Conservation (phyloP, 1,284 basidiomycete species). For the Rhodotorula sp. region DNA sequence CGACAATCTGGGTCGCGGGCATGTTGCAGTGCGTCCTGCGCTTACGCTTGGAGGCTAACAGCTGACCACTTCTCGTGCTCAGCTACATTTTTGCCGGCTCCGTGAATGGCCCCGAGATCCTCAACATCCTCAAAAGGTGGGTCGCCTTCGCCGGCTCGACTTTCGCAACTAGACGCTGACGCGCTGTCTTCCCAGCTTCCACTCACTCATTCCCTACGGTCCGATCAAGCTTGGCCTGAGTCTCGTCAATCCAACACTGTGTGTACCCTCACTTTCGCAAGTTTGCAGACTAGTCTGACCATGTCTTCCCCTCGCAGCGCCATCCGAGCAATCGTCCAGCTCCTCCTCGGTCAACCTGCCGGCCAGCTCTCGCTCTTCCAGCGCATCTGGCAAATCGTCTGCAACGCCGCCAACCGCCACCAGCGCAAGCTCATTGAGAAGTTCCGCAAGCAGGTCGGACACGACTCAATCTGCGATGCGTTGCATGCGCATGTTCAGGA, state of each 20-base stretch:
- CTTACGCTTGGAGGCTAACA: background rate
- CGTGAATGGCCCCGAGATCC: conserved; percentile 23
- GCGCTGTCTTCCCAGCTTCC: conserved; percentile 15
- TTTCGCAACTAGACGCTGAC: background rate
- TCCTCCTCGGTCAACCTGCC: conserved; percentile 37
- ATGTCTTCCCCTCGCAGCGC: conserved; percentile 12
- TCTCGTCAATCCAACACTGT: conserved; percentile 39
- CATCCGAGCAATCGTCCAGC: conserved; percentile 33
- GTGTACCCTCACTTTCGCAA: background rate
- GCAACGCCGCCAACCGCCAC: conserved; percentile 28
- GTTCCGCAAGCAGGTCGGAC: conserved; percentile 26
- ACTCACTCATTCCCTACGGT: conserved; percentile 37
- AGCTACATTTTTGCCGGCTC: conserved; percentile 38
- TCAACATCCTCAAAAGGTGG: conserved; percentile 32
- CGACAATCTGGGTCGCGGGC: conserved; percentile 37
- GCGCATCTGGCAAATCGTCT: conserved; percentile 35
- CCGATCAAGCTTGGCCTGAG: conserved; percentile 34
- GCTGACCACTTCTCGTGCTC: background rate
- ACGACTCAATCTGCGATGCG: conserved; percentile 14
- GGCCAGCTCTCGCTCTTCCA: conserved; percentile 39
- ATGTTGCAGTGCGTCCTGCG: conserved; percentile 28
- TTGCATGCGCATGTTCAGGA: conserved; percentile 32
- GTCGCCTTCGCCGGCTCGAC: background rate
- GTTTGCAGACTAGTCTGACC: background rate
- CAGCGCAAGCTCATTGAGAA: conserved; percentile 30